These are phyloP conservation scores for Acacia crassicarpa DNA, from an alignment of 306 rosid species.

Conservation along the genomic window DNA sequence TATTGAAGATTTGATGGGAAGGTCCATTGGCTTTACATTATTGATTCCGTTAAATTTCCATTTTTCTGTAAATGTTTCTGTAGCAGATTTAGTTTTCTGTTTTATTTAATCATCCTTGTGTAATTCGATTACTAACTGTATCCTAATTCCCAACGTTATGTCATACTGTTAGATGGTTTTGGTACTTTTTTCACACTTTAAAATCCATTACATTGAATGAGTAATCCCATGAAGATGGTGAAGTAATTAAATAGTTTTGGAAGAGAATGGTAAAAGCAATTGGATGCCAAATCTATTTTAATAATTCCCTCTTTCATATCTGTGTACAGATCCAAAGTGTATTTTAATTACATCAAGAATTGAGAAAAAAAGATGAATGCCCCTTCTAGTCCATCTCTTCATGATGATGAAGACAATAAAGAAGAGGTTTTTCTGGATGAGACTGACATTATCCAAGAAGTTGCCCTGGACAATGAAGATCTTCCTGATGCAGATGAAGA, in stretches of 20 bases:
- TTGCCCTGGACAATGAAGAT: conserved; percentile 36
- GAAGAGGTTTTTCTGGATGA: conserved; percentile 36
- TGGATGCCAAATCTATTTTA: neutral
- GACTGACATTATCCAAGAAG: conserved; percentile 35
- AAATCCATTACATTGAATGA: neutral
- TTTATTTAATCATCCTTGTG: neutral
- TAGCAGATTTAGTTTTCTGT: neutral
- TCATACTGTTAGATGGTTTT: neutral
- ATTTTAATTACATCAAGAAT: neutral
- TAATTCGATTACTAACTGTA: neutral
- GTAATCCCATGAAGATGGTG: neutral
- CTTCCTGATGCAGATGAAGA: conserved; percentile 40
- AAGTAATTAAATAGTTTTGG: neutral
- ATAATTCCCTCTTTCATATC: neutral
- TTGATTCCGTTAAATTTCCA: too few relatives aligned
- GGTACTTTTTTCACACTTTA: neutral
- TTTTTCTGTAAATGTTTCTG: neutral
- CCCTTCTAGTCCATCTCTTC: conserved; percentile 7
- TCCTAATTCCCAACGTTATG: neutral
- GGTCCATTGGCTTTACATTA: too few relatives aligned
- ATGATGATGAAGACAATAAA: conserved; percentile 31
- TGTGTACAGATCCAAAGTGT: neutral
- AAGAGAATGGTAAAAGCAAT: neutral
- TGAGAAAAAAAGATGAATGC: conserved; percentile 17
- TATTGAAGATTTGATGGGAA: too few relatives aligned